Percentiles rank a stretch among this genome's conserved stretches.
Evolutionary conservation across 1,284 basidiomycete genomes (phyloP).

Genomic region (Austropuccinia psidii): DNA sequence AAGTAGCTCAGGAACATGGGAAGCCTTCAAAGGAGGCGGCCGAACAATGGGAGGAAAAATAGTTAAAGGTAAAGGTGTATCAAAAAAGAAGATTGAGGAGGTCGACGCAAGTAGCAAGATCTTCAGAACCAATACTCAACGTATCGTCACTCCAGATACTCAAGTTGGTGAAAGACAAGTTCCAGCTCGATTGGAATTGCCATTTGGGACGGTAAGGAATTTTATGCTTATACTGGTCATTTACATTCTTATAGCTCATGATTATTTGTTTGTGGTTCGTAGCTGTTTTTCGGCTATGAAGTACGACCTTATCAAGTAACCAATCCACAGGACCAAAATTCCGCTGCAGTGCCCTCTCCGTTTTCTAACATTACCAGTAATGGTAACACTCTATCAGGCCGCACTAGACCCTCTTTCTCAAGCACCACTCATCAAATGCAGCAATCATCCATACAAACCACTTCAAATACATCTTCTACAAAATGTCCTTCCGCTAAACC

Average conservation of each 20-base stretch:
- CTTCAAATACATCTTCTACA: not conserved
- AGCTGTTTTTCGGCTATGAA: constrained; percentile 31
- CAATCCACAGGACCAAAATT: not conserved
- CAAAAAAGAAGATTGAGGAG: constrained; percentile 67
- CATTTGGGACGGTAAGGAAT: constrained; percentile 59
- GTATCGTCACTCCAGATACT: constrained; percentile 73
- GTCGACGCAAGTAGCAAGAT: constrained; percentile 78
- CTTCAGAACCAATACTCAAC: constrained; percentile 71
- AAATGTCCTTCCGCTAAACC: not conserved
- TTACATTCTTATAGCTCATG: not conserved
- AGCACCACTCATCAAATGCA: not conserved
- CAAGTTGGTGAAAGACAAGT: constrained; percentile 65
- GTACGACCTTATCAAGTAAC: not conserved
- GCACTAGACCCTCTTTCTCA: not conserved
- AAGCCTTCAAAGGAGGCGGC: constrained; percentile 87
- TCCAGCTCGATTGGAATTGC: constrained; percentile 80
- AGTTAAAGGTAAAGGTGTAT: constrained; percentile 85
- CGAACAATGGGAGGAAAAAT: constrained; percentile 77
- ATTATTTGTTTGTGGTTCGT: not conserved
- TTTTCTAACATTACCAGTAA: not conserved
- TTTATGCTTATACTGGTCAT: not conserved
- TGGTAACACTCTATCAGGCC: constrained; percentile 29
- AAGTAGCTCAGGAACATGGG: constrained; percentile 61
- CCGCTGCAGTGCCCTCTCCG: not conserved
- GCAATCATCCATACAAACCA: not conserved